phyloP scores from a whole-genome alignment of 495 filamentous ascomycete species.

The Aspergillus olivimuriae region DNA sequence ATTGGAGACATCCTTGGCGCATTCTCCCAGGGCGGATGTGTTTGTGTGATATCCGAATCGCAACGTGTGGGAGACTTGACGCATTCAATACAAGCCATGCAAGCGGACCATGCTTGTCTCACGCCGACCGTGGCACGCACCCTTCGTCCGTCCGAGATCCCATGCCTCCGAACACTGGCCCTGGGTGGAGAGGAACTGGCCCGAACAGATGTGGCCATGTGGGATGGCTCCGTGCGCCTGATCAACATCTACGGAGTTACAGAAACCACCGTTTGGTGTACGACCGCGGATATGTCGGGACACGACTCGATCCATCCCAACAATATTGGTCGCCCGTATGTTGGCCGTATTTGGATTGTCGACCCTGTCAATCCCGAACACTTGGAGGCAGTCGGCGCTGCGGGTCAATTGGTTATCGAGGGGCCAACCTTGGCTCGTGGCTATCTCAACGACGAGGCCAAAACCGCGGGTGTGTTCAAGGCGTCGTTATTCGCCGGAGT shows the following conservation, averaged over 20 bases:
- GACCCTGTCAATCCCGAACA: conserved; percentile 56
- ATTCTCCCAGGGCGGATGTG: no score
- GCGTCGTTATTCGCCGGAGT: no score
- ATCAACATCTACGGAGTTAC: conserved; percentile 13
- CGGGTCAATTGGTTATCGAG: conserved; percentile 70
- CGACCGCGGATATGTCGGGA: neutral
- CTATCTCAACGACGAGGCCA: conserved; percentile 57
- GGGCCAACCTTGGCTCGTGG: conserved; percentile 65
- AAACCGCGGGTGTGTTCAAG: no score
- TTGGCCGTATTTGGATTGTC: conserved; percentile 36
- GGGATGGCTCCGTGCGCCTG: conserved; percentile 5
- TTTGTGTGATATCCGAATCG: no score
- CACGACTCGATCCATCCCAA: neutral
- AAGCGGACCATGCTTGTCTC: no score
- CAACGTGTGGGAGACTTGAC: no score
- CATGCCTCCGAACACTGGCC: conserved; percentile 15
- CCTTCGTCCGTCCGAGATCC: conserved; percentile 13
- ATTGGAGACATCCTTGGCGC: no score
- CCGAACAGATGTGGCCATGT: conserved; percentile 1
- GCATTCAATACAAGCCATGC: no score
- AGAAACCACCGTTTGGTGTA: conserved; percentile 7
- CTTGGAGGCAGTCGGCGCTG: conserved; percentile 48
- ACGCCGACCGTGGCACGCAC: no score
- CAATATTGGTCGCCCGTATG: conserved; percentile 1
- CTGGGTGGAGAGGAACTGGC: conserved; percentile 22